These are phyloP conservation scores for Quercus berberidifolia DNA, from an alignment of 306 rosid genomes.

Conservation along the genomic window DNA sequence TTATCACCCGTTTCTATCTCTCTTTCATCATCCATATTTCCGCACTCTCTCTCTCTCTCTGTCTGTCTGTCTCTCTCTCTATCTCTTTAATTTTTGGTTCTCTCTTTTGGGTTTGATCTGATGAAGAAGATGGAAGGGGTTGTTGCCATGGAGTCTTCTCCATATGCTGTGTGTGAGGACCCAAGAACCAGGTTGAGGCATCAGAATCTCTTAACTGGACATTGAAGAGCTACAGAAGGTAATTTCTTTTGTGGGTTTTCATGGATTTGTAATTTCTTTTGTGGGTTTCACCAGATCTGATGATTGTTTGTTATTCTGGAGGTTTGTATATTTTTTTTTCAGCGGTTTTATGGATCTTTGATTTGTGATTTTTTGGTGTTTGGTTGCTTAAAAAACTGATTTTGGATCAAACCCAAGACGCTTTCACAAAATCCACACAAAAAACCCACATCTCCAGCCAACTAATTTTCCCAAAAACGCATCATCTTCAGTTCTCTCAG, in stretches of 20 bases:
- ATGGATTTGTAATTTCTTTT: too few species aligned
- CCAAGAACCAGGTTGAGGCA: slow-evolving; percentile 41
- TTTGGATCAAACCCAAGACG: slow-evolving; percentile 8
- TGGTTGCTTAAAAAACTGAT: not conserved
- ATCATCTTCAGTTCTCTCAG: too few species aligned
- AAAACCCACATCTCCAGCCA: too few species aligned
- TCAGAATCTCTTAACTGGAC: too few species aligned
- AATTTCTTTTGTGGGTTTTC: not conserved
- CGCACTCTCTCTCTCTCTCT: not conserved
- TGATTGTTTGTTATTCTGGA: too few species aligned
- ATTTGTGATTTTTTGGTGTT: too few species aligned
- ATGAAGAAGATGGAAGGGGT: slow-evolving; percentile 70
- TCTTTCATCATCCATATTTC: not conserved
- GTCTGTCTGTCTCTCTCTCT: not conserved
- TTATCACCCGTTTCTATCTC: slow-evolving; percentile 1
- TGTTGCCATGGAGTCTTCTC: slow-evolving; percentile 38
- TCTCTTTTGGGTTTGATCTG: slow-evolving; percentile 29
- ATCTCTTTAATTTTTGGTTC: not conserved
- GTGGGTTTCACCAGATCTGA: too few species aligned
- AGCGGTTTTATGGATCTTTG: too few species aligned
- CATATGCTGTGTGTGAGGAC: slow-evolving; percentile 43
- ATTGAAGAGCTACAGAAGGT: too few species aligned
- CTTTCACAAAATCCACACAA: too few species aligned
- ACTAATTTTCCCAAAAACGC: too few species aligned
- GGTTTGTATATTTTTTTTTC: too few species aligned